phyloP scores from a whole-genome alignment of 2,329 filamentous ascomycete species.

The Xylaria hypoxylon region DNA sequence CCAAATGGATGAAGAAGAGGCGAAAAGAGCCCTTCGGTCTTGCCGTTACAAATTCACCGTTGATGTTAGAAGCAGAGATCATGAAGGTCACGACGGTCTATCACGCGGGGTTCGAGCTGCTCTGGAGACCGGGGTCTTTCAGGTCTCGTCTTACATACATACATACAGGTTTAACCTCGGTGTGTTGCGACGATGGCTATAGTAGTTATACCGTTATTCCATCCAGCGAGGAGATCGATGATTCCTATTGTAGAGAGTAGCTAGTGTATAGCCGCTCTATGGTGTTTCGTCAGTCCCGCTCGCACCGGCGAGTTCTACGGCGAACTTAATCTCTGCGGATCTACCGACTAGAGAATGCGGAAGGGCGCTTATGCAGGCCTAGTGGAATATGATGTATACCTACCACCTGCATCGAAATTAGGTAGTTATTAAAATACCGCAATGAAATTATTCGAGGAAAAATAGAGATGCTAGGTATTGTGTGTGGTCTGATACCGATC shows the following conservation, averaged over 20 bases:
- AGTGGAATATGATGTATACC: conserved; percentile 11
- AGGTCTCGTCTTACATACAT: conserved; percentile 7
- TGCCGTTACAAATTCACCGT: not conserved
- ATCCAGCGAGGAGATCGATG: not conserved
- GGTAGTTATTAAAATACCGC: conserved; percentile 29
- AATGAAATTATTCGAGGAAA: conserved; percentile 17
- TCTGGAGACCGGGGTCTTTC: conserved; percentile 10
- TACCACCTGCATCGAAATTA: not conserved
- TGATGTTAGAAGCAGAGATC: not conserved
- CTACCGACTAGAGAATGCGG: conserved; percentile 10
- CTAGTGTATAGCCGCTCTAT: not conserved
- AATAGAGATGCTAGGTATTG: not conserved
- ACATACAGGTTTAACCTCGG: too few species aligned
- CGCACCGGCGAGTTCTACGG: not conserved
- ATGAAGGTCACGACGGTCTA: conserved; percentile 1
- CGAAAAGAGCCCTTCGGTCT: not conserved
- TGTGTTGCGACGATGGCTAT: not conserved
- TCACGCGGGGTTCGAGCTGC: conserved; percentile 1
- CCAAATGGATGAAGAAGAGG: not conserved
- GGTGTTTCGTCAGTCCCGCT: conserved; percentile 13
- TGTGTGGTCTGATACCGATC: conserved; percentile 24
- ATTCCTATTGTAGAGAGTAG: not conserved
- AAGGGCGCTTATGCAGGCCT: conserved; percentile 26
- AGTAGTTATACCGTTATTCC: not conserved
- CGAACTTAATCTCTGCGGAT: conserved; percentile 15